phyloP scores from a whole-genome alignment of 495 filamentous ascomycete species.

The Podospora didyma region DNA sequence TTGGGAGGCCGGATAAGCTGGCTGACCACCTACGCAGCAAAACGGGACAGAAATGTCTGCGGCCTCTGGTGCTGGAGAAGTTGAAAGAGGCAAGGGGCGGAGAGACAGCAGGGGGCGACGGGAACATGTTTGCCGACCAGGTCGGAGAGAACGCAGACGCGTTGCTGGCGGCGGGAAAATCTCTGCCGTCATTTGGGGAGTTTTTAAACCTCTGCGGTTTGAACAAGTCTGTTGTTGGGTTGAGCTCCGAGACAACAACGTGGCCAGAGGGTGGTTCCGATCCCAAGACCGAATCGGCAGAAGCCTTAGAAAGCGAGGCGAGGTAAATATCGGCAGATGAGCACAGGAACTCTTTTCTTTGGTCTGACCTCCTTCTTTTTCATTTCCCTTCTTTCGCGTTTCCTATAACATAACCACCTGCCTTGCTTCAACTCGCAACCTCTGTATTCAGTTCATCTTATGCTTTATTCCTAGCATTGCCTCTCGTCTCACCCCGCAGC shows the following conservation, averaged over 20 bases:
- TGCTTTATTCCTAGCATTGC: no score
- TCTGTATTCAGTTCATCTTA: no score
- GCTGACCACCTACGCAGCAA: conserved; percentile 25
- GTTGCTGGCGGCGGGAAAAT: background rate
- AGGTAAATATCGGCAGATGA: no score
- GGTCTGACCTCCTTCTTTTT: no score
- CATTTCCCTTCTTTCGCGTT: no score
- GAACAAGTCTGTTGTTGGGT: background rate
- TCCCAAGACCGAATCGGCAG: no score
- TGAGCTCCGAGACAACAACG: background rate
- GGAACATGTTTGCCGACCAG: background rate
- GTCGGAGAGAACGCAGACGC: background rate
- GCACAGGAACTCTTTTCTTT: no score
- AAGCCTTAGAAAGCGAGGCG: no score
- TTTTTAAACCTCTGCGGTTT: background rate
- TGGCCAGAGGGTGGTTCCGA: no score
- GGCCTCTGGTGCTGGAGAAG: conserved; percentile 7
- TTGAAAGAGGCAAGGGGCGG: background rate
- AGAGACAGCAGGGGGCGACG: background rate
- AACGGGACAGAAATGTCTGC: conserved; percentile 24
- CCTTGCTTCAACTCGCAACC: no score
- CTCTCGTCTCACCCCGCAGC: no score
- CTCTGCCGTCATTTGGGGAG: background rate
- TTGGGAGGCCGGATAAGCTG: conserved; percentile 24
- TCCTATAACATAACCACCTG: no score